phyloP scores from a whole-genome alignment of 495 filamentous ascomycete species.

The Penicillium paxilli region DNA sequence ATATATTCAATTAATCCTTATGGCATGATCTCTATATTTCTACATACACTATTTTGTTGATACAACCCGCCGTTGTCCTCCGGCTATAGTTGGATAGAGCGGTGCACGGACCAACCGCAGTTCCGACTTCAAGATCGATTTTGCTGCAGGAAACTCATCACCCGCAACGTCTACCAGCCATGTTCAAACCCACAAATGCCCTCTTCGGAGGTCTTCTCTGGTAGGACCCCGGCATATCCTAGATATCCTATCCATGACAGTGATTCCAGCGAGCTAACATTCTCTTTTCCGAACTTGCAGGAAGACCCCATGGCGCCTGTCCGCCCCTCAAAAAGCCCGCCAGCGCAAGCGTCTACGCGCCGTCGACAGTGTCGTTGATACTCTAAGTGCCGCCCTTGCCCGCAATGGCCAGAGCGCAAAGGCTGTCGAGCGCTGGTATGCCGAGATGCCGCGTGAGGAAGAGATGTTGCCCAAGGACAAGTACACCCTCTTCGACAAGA shows the following conservation, averaged over 20 bases:
- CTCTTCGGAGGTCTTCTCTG: conserved; percentile 82
- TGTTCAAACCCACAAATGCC: conserved; percentile 75
- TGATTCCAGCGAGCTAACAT: background rate
- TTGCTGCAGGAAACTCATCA: conserved; percentile 19
- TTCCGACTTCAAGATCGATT: conserved; percentile 31
- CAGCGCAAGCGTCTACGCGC: conserved; percentile 82
- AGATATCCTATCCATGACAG: background rate
- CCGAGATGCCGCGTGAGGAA: conserved; percentile 91
- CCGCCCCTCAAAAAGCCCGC: conserved; percentile 81
- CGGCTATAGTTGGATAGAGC: conserved; percentile 6
- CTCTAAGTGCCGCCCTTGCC: conserved; percentile 70
- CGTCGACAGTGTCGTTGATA: conserved; percentile 81
- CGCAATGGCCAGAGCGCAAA: conserved; percentile 69
- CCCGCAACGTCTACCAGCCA: conserved; percentile 19
- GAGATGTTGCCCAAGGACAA: conserved; percentile 98
- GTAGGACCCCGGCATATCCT: conserved; percentile 41
- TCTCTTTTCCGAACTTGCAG: conserved; percentile 42
- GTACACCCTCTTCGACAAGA: conserved; percentile 96
- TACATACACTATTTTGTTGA: too few relatives aligned
- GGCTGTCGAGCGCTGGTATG: conserved; percentile 82
- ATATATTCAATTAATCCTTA: too few relatives aligned
- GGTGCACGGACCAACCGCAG: conserved; percentile 29
- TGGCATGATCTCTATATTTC: too few relatives aligned
- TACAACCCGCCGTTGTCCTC: background rate
- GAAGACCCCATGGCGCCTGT: conserved; percentile 98